Evolutionary conservation across 2,329 filamentous ascomycete genomes (phyloP), one percentile per base, ranked within the genome.

Genomic region (Aspergillus sp.): DNA sequence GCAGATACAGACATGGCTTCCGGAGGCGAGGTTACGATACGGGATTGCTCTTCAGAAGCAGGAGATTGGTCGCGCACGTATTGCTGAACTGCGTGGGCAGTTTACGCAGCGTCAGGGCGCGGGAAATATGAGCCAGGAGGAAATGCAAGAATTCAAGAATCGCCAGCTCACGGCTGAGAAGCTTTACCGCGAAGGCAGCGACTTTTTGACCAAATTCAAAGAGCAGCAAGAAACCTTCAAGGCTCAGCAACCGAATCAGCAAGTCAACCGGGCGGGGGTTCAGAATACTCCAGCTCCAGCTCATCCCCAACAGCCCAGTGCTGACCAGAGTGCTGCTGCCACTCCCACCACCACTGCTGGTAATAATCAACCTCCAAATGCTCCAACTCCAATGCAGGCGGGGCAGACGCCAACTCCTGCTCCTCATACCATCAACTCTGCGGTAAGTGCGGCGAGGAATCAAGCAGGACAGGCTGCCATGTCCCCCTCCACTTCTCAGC

Each of bases 21-120:
- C 62, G 7, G 72, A 76, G 49, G 71, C 71, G 29, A 71, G 67
- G 47, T 52, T 69, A 36, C 64, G 71, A 49, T 73, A 73, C 55
- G 73, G 71, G 26, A 67, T 72, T 44, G 68, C 70, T 7, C 59
- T 75, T 27, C 71, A 75, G 51, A 73, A 71, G 47, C 66, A 72
- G 43, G 72, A 75, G 47, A 62, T 71, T 11, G 70, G 69, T n/a
- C 65, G 66, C 42, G 62, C 60, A n/a, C 67, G 69, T 27, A 59
- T 72, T 39, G 51, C 57, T 13, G 70, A 74, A 35, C 47, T 75
- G 27, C 64, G 69, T 26, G 53, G 66, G 29, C 62, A 67, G 42
- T 65, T 64, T 39, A 47, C 52, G 19, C 61, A 66, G 44, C 68
- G 70, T 19, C 63, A 68, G 46, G 53, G 52, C 29, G 51, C 62